phyloP scores from a whole-genome alignment of 352 stramenopile genomes.

The Globisporangium mamillatum region DNA sequence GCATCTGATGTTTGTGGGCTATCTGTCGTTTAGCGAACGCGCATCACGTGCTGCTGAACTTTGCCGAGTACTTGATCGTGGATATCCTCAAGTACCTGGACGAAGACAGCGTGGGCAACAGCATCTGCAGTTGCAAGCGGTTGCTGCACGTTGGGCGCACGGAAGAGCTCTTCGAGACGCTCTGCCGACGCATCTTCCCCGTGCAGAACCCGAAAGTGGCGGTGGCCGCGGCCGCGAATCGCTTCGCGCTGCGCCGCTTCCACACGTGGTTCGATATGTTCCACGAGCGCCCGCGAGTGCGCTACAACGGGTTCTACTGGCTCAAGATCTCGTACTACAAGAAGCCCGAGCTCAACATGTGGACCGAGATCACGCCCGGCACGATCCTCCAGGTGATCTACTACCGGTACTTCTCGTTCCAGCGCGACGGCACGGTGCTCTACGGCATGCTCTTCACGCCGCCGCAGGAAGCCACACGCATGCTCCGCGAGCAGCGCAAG shows the following conservation, averaged over 20 bases:
- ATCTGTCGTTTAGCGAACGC: slow-evolving; percentile 21
- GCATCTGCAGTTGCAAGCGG: slow-evolving; percentile 51
- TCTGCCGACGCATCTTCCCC: slow-evolving; percentile 73
- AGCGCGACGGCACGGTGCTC: slow-evolving; percentile 64
- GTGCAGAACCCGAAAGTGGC: slow-evolving; percentile 49
- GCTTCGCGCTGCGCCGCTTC: slow-evolving; percentile 63
- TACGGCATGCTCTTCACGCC: slow-evolving; percentile 80
- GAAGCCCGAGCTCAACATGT: slow-evolving; percentile 85
- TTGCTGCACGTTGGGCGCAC: slow-evolving; percentile 48
- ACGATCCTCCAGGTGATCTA: slow-evolving; percentile 82
- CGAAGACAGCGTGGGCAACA: slow-evolving; percentile 64
- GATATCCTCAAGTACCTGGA: slow-evolving; percentile 70
- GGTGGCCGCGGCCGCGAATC: slow-evolving; percentile 35
- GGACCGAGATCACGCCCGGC: slow-evolving; percentile 57
- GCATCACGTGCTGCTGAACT: slow-evolving; percentile 53
- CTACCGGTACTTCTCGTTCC: slow-evolving; percentile 84
- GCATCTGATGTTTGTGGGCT: slow-evolving; percentile 13
- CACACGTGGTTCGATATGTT: slow-evolving; percentile 77
- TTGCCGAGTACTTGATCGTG: slow-evolving; percentile 67
- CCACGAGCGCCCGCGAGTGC: slow-evolving; percentile 56
- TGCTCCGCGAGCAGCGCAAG: slow-evolving; percentile 31
- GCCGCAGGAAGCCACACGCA: slow-evolving; percentile 45
- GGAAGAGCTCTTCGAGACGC: slow-evolving; percentile 59
- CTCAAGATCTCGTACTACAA: slow-evolving; percentile 82
- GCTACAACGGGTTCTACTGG: slow-evolving; percentile 81